Percentiles rank a stretch among this genome's conserved stretches.
These are phyloP conservation scores for Nidularia sp. DNA, from an alignment of 768 basidiomycete genomes.

Conservation along the genomic window DNA sequence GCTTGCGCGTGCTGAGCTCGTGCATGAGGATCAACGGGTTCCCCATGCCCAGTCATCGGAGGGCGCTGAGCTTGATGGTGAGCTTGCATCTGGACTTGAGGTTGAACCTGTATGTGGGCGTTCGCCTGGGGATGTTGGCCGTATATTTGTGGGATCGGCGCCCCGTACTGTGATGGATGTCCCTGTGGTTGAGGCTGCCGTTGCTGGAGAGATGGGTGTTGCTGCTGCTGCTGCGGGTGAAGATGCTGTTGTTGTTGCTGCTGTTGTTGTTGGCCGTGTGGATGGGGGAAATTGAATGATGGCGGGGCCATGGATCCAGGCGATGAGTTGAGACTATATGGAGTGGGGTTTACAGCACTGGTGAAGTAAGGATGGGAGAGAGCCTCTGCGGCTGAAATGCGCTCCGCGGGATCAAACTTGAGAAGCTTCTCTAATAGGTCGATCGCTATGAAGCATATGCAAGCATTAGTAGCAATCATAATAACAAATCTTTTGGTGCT, in stretches of 20 bases:
- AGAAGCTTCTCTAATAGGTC: conserved; percentile 92
- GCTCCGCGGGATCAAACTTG: conserved; percentile 92
- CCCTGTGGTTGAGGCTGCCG: too few species aligned
- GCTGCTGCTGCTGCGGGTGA: too few species aligned
- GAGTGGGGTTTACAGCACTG: conserved; percentile 37
- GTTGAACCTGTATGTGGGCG: conserved; percentile 16
- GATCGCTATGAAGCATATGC: conserved; percentile 50
- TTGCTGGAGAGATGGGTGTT: too few species aligned
- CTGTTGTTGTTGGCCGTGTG: conserved; percentile 52
- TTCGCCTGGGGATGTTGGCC: neutral
- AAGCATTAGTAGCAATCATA: neutral
- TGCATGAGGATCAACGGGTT: neutral
- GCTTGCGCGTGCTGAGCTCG: too few species aligned
- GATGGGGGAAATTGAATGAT: conserved; percentile 64
- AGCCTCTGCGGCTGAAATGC: conserved; percentile 88
- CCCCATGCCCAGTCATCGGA: neutral
- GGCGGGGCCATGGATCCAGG: conserved; percentile 66
- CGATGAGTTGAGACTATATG: conserved; percentile 37
- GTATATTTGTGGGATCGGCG: neutral
- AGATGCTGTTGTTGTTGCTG: conserved; percentile 15
- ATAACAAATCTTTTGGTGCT: conserved; percentile 1
- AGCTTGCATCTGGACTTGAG: conserved; percentile 1
- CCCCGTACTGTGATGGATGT: conserved; percentile 16
- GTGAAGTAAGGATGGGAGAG: conserved; percentile 92
- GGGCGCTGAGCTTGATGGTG: too few species aligned